These are phyloP conservation scores for Lactarius hengduanensis DNA, from an alignment of 768 basidiomycete species.

Conservation along the genomic window DNA sequence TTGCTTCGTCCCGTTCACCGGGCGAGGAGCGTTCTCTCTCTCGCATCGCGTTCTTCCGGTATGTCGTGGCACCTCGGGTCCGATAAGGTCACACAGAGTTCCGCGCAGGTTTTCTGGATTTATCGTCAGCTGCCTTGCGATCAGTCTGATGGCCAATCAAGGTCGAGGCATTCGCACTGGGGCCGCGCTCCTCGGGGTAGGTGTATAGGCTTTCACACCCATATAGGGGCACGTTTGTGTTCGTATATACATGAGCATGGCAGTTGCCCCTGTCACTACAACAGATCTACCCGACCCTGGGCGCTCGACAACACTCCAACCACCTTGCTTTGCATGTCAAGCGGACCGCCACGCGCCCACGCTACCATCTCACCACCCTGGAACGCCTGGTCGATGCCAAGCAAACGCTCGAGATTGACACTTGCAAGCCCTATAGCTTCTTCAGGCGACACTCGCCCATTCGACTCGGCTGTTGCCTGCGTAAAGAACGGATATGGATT, in stretches of 20 bases:
- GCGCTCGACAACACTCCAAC: conserved; percentile 37
- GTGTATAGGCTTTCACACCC: conserved; percentile 31
- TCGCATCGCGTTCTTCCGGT: conserved; percentile 86
- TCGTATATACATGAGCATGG: background rate
- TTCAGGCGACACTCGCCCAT: conserved; percentile 38
- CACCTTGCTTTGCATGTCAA: conserved; percentile 39
- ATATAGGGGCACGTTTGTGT: background rate
- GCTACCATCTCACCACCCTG: conserved; percentile 35
- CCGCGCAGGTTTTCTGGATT: conserved; percentile 72
- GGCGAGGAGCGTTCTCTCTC: conserved; percentile 83
- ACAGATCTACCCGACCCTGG: conserved; percentile 34
- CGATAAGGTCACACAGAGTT: conserved; percentile 1
- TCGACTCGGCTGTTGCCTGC: conserved; percentile 42
- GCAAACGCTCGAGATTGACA: conserved; percentile 44
- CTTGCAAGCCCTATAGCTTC: conserved; percentile 41
- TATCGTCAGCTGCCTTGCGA: conserved; percentile 75
- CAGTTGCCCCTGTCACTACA: conserved; percentile 19
- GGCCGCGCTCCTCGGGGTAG: conserved; percentile 68
- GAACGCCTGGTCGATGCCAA: conserved; percentile 35
- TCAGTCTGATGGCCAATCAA: conserved; percentile 70
- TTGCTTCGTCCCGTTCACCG: conserved; percentile 79
- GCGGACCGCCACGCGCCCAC: conserved; percentile 36
- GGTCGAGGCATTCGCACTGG: conserved; percentile 65
- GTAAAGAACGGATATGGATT: conserved; percentile 1
- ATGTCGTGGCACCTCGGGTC: conserved; percentile 20